Evolutionary conservation across 2,329 filamentous ascomycete species (phyloP).

Genomic region (Ophiostoma ulmi): DNA sequence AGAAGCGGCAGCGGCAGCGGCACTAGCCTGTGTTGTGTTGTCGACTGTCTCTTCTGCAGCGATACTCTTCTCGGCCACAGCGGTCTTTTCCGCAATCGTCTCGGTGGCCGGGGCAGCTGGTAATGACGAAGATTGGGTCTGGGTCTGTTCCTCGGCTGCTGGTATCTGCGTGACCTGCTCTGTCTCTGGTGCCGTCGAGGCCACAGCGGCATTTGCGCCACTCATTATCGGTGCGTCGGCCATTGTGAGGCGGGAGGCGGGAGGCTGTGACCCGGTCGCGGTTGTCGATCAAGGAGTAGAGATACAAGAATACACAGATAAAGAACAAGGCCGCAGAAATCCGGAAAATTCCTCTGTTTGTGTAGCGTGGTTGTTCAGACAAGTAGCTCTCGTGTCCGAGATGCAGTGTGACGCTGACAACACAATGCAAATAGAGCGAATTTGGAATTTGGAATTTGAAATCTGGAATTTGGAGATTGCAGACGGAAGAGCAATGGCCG

Average conservation of each 20-base stretch:
- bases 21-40: neutral
- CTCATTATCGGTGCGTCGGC: constrained; percentile 26
- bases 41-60: neutral
- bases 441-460: neutral
- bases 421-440: neutral
- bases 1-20: neutral
- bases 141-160: constrained; percentile 2
- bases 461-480: neutral
- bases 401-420: constrained; percentile 9
- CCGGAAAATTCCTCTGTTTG: neutral
- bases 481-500: neutral
- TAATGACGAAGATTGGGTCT: neutral
- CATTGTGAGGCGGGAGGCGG: constrained; percentile 19
- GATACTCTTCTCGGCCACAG: neutral
- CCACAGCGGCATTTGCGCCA: constrained; percentile 28
- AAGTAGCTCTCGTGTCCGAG: constrained; percentile 10
- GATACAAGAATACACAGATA: neutral
- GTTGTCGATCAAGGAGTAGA: neutral
- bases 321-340: neutral
- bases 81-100: neutral
- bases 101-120: neutral
- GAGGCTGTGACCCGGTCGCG: neutral
- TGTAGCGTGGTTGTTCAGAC: neutral
- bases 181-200: constrained; percentile 14
- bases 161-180: constrained; percentile 18